Percentiles rank a stretch among this genome's conserved stretches.
Evolutionary conservation across 179 eudicot species (phyloP).

Genomic region (Heliamphora pulchella): DNA sequence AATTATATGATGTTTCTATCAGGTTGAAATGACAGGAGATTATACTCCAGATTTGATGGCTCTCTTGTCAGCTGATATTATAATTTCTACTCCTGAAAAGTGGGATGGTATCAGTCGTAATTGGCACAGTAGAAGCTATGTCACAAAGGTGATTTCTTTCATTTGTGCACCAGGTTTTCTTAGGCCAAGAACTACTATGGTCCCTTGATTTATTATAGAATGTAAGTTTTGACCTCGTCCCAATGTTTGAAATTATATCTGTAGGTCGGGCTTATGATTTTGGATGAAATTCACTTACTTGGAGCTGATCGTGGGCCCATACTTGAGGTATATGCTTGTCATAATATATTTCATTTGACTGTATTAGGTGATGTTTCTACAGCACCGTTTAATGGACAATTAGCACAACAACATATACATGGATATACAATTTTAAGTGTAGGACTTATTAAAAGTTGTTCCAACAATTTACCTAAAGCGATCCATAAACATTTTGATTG

Average conservation of each 20-base stretch:
- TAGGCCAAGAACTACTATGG: neutral
- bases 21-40: slow-evolving; percentile 99
- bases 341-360: neutral
- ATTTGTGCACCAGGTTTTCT: neutral
- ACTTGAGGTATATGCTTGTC: slow-evolving; percentile 62
- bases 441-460: neutral
- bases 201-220: slow-evolving; percentile 6
- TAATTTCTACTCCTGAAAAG: slow-evolving; percentile 96
- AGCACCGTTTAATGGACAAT: too few relatives aligned
- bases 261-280: slow-evolving; percentile 93
- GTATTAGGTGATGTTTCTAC: too few relatives aligned
- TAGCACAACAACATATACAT: neutral
- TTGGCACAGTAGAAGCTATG: slow-evolving; percentile 94
- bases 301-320: slow-evolving; percentile 99
- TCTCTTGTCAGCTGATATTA: slow-evolving; percentile 88
- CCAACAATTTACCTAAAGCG: neutral
- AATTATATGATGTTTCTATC: slow-evolving; percentile 23
- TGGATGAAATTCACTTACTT: slow-evolving; percentile 98
- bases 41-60: slow-evolving; percentile 91
- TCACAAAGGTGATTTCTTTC: slow-evolving; percentile 56
- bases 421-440: neutral
- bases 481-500: neutral
- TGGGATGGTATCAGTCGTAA: slow-evolving; percentile 99
- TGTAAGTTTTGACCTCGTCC: slow-evolving; percentile 12
- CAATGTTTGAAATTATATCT: slow-evolving; percentile 20